Base-by-base conservation (phyloP, 208 protist genomes). In the Trypanosoma rangeli region DNA sequence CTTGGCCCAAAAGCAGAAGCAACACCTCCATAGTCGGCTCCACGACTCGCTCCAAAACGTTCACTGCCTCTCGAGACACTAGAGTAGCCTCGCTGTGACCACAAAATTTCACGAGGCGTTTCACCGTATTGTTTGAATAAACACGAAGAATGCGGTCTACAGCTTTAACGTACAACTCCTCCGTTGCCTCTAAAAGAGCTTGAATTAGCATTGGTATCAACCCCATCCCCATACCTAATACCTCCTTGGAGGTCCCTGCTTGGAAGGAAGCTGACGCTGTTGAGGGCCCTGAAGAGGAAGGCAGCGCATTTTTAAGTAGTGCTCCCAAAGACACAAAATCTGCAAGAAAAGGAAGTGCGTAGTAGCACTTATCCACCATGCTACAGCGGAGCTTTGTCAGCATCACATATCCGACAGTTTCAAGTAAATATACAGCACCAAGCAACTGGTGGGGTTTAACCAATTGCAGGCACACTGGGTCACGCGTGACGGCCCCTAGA, bases 401-500 rank as follows among this genome's bases (percentile, higher is more conserved):
- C 57, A 76, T 70, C 10, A 76, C 71, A 54, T 76, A 76, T 42
- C 71, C 71, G 15, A 39, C 64, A 33, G 64, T 70, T 48, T 76
- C 71, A 22, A 76, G 24, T 13, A 76, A 18, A 59, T 59, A 55
- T 31, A 53, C 49, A 7, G 66, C 55, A 18, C 16, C n/a, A 33
- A 15, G 46, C 15, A 76, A 39, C n/a, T 76, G 56, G 65, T 70
- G 62, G 15, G 35, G 35, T 33, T 68, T 24, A 28, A 58, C 35
- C 13, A 46, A 33, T 53, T 62, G 15, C 33, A 60, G 39, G 4
- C 16, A 20, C 49, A 5, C 12, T 22, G 52, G 0, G 1, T 13
- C 12, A 18, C 28, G 12, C 49, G 37, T 46, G 3, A 37, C 37
- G 29, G 44, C 13, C 42, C 22, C 31, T 44, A 50, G 5, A 3